These are phyloP conservation scores for Jacaranda copaia DNA, from an alignment of 257 asterid species.

Conservation along the genomic window DNA sequence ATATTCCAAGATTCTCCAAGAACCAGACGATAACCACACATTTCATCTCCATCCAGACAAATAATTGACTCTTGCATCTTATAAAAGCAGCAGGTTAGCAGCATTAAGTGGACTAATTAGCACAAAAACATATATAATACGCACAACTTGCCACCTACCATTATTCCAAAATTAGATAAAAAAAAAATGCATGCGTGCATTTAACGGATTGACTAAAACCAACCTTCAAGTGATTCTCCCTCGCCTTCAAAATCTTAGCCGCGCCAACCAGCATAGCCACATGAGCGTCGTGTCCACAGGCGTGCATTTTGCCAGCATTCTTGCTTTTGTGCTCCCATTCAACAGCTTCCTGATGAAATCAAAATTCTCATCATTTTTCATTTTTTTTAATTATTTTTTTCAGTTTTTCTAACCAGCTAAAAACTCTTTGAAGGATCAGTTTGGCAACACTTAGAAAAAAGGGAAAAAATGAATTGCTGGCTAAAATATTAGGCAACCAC, in stretches of 20 bases:
- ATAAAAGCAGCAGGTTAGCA: constrained; percentile 27
- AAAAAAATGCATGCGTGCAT: background rate
- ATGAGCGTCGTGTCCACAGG: constrained; percentile 85
- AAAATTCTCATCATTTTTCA: background rate
- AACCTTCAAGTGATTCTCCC: constrained; percentile 64
- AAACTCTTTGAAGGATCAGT: background rate
- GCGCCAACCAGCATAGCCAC: constrained; percentile 83
- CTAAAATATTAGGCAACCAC: constrained; percentile 23
- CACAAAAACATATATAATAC: constrained; percentile 23
- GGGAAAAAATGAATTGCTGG: background rate
- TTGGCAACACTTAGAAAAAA: constrained; percentile 3
- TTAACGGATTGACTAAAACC: background rate
- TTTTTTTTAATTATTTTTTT: no score
- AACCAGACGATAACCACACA: background rate
- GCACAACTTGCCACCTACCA: constrained; percentile 15
- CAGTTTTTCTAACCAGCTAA: background rate
- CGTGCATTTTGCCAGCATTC: constrained; percentile 75
- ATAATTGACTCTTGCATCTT: constrained; percentile 16
- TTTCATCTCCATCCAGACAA: background rate
- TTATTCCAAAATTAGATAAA: constrained; percentile 1
- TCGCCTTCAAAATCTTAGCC: constrained; percentile 64
- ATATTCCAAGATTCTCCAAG: constrained; percentile 22
- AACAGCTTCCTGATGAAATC: constrained; percentile 61
- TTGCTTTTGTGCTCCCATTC: constrained; percentile 82
- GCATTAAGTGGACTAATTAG: constrained; percentile 32